phyloP scores from a whole-genome alignment of 1,139 yeast genomes.

The Blastobotrys capitulatus region DNA sequence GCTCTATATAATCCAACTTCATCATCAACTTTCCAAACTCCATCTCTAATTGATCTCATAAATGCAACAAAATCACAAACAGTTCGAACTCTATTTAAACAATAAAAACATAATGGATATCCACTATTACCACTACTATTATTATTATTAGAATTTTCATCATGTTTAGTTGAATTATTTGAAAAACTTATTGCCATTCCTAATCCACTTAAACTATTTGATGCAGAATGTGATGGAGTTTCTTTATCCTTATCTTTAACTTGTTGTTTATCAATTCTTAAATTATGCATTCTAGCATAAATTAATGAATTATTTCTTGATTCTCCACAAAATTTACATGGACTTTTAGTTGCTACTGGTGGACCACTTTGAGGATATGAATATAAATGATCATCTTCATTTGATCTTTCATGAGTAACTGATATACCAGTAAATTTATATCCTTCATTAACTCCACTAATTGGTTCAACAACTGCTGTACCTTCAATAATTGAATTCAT shows the following conservation, averaged over 20 bases:
- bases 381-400: slow-evolving; percentile 25
- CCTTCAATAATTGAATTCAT: slow-evolving; percentile 72
- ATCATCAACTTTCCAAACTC: slow-evolving; percentile 46
- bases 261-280: slow-evolving; percentile 38
- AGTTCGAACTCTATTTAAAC: slow-evolving; percentile 72
- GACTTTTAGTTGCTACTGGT: slow-evolving; percentile 69
- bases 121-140: slow-evolving; percentile 17
- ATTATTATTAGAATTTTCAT: not conserved
- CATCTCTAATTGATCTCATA: slow-evolving; percentile 55
- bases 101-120: slow-evolving; percentile 80
- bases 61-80: slow-evolving; percentile 76
- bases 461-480: slow-evolving; percentile 77
- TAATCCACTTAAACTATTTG: slow-evolving; percentile 6
- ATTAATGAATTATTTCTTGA: slow-evolving; percentile 59
- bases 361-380: slow-evolving; percentile 42
- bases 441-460: slow-evolving; percentile 73
- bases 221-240: slow-evolving; percentile 7
- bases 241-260: not conserved
- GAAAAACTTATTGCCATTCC: slow-evolving; percentile 9
- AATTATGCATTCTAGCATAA: slow-evolving; percentile 69
- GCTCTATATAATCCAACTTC: slow-evolving; percentile 49
- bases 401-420: slow-evolving; percentile 23
- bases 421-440: slow-evolving; percentile 18
- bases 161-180: not conserved
- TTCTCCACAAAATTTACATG: slow-evolving; percentile 85